phyloP scores from a whole-genome alignment of 257 asterid species.

The Paraleonurus japonicus region DNA sequence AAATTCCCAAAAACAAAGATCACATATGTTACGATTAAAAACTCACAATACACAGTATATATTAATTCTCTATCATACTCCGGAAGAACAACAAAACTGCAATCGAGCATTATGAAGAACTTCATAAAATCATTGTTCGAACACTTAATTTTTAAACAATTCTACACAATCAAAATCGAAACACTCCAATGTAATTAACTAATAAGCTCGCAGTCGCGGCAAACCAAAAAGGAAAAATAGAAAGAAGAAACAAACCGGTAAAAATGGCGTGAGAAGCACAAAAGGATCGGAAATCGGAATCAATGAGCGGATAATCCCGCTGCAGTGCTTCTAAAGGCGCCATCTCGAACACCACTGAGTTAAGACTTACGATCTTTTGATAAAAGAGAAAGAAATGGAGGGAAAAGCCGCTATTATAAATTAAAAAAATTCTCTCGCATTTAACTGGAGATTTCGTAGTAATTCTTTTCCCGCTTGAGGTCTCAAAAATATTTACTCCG shows the following conservation, averaged over 20 bases:
- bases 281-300: constrained; percentile 55
- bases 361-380: not conserved
- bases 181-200: not conserved
- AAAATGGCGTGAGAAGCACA: constrained; percentile 71
- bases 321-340: constrained; percentile 58
- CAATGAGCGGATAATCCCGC: constrained; percentile 54
- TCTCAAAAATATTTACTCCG: no score
- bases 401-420: not conserved
- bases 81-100: not conserved
- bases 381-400: not conserved
- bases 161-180: not conserved
- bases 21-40: not conserved
- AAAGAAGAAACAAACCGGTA: constrained; percentile 46
- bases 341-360: constrained; percentile 33
- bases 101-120: not conserved
- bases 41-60: not conserved
- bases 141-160: not conserved
- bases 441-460: not conserved
- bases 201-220: not conserved
- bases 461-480: no score
- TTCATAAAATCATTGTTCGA: not conserved
- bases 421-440: no score
- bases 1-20: not conserved
- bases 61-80: not conserved
- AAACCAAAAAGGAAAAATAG: not conserved